These are phyloP conservation scores for Allium fistulosum DNA, from an alignment of 106 monocot species.

Conservation along the genomic window DNA sequence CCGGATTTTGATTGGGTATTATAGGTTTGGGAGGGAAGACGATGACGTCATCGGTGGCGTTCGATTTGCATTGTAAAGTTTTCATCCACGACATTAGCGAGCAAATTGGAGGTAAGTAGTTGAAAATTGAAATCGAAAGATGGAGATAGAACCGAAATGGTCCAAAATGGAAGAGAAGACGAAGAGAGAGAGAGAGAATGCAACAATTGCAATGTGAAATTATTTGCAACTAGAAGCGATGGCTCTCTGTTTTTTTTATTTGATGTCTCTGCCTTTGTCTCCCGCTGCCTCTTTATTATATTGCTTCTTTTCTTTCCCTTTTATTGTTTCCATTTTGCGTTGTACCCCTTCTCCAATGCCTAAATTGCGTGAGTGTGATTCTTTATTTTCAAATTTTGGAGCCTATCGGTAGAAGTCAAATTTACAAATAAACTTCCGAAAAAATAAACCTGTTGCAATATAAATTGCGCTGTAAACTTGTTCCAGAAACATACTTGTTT, in stretches of 20 bases:
- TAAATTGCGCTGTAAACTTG: too few relatives aligned
- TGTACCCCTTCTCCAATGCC: not conserved
- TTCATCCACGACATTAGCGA: slow-evolving; percentile 40
- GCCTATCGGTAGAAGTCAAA: too few relatives aligned
- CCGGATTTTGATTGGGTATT: slow-evolving; percentile 1
- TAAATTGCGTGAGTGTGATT: not conserved
- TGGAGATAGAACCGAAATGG: not conserved
- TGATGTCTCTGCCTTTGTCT: not conserved
- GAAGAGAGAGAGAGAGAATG: not conserved
- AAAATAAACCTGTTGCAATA: too few relatives aligned
- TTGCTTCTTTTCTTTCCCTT: not conserved
- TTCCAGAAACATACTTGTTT: not conserved
- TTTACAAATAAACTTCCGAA: too few relatives aligned
- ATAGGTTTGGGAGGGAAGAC: slow-evolving; percentile 11
- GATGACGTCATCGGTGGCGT: slow-evolving; percentile 37
- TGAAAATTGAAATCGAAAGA: not conserved
- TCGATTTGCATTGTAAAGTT: slow-evolving; percentile 49
- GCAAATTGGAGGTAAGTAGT: not conserved
- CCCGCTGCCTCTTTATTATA: not conserved
- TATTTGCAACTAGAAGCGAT: not conserved
- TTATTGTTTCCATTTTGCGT: not conserved
- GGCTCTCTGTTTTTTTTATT: not conserved
- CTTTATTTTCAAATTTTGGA: too few relatives aligned
- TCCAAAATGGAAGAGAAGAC: not conserved
- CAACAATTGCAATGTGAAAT: not conserved